Base-by-base conservation (phyloP, 2,329 filamentous ascomycete genomes). In the Phialophora expanda region DNA sequence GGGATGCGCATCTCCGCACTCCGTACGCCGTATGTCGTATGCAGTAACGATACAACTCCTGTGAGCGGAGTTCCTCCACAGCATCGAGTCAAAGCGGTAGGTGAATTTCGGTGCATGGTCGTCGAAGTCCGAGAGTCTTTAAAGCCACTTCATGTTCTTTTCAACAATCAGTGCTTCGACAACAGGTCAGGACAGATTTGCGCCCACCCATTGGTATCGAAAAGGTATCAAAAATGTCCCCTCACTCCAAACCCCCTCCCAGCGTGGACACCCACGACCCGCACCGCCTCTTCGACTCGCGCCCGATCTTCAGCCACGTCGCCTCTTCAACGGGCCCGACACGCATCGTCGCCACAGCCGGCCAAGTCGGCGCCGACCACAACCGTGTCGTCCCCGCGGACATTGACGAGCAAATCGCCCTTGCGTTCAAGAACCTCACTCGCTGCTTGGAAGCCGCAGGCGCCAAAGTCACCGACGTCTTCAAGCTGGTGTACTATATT, bases 401-500 rank as follows among this genome's bases (percentile, higher is more conserved):
- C 66, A 79, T 79, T 64, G 77, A 78, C 61, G 79, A 77, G 1
- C 80, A 81, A 65, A 78, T 81, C 30, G 75, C 79, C 34, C 75
- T 81, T 0, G 74, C 78, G 0, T 71, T 81, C 2, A 61, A 78
- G 26, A 81, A 80, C 65, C 70, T 82, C 7, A 75, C 74, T 55
- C 75, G 75, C 14, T 67, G 78, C 55, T 70, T 80, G 8, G 65
- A 77, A 54, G 74, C 76, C 2, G 76, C 77, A 0, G 78, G 79
- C 0, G 75, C 79, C 4, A 67, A 69, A 1, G 68, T 79, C 12
- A 68, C 70, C 4, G 74, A 82, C 63, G 78, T 83, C 24, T 73
- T 75, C 12, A 81, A 82, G 65, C 69, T 83, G 9, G 80, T 74
- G 0, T 65, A 81, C 20, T 81, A 78, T 62, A 80, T 83, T 50